A percentile compares a stretch with the other conserved stretches of the same genome.
Conservation (phyloP, 345 rosid species). For the Cochlearia excelsa region DNA sequence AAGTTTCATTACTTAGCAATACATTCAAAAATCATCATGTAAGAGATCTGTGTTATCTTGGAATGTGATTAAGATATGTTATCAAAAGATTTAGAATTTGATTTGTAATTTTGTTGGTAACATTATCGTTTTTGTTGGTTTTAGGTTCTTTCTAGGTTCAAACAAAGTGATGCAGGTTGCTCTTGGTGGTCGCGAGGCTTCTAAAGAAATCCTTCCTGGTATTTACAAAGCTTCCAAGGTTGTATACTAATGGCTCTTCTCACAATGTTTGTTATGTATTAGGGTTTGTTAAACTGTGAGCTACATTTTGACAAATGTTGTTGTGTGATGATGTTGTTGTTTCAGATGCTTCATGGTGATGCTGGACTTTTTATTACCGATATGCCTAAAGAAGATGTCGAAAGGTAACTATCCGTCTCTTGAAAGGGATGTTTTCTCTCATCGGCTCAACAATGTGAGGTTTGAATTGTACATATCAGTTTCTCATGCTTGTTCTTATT, state of each 20-base stretch:
- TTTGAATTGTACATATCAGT: not conserved
- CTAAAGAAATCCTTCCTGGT: slow-evolving; percentile 81
- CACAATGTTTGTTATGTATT: not conserved
- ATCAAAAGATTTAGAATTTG: not conserved
- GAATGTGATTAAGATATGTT: not conserved
- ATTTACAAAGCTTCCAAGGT: slow-evolving; percentile 82
- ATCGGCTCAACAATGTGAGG: not conserved
- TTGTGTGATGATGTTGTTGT: slow-evolving; percentile 18
- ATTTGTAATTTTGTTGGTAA: not conserved
- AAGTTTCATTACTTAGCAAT: not conserved
- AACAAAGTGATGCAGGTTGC: slow-evolving; percentile 98
- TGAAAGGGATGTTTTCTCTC: not conserved
- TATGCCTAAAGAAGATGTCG: slow-evolving; percentile 79
- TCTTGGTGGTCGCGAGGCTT: slow-evolving; percentile 85
- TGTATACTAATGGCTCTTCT: not conserved
- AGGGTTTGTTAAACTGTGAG: not conserved
- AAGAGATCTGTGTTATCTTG: not conserved
- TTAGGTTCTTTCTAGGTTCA: slow-evolving; percentile 89
- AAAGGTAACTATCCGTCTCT: slow-evolving; percentile 46
- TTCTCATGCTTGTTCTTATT: not conserved
- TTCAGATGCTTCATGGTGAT: slow-evolving; percentile 70
- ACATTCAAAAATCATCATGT: too few species aligned
- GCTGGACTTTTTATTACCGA: slow-evolving; percentile 78
- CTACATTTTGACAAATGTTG: not conserved
- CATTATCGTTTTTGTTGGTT: slow-evolving; percentile 6